A percentile compares a stretch with the other conserved stretches of the same genome.
These are phyloP conservation scores for Pyrus pyrifolia DNA, from an alignment of 306 rosid species.

Conservation along the genomic window DNA sequence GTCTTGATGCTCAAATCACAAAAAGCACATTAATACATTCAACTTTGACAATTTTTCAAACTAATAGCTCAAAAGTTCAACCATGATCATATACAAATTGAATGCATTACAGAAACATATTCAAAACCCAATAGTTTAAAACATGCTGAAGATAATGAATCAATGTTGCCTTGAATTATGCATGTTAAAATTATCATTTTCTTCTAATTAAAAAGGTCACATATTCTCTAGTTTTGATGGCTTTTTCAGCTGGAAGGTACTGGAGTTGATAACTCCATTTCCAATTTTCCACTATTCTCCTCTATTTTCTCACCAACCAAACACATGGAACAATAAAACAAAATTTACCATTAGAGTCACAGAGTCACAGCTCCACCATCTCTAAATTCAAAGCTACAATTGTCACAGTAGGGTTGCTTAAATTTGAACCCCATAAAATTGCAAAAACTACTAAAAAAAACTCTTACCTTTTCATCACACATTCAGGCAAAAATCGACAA, in stretches of 20 bases:
- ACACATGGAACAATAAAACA: background rate
- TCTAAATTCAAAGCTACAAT: background rate
- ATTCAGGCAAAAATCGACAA: background rate
- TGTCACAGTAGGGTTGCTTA: background rate
- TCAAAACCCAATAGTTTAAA: too few species aligned
- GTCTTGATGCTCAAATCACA: background rate
- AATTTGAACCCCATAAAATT: background rate
- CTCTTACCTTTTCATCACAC: background rate
- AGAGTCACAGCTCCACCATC: background rate
- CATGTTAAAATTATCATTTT: too few species aligned
- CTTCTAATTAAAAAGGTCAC: too few species aligned
- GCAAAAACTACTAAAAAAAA: background rate
- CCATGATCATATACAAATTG: background rate
- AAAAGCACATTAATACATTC: background rate
- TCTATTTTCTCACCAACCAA: background rate
- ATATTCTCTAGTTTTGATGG: too few species aligned
- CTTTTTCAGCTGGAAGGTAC: background rate
- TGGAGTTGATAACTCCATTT: background rate
- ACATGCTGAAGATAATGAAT: too few species aligned
- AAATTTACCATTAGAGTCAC: background rate
- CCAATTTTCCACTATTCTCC: background rate
- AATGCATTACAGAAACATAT: background rate
- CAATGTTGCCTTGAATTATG: too few species aligned
- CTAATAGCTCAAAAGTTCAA: background rate
- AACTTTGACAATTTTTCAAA: background rate